Base-by-base conservation (phyloP, 305 asterid genomes). In the Fraxinus paxiana region DNA sequence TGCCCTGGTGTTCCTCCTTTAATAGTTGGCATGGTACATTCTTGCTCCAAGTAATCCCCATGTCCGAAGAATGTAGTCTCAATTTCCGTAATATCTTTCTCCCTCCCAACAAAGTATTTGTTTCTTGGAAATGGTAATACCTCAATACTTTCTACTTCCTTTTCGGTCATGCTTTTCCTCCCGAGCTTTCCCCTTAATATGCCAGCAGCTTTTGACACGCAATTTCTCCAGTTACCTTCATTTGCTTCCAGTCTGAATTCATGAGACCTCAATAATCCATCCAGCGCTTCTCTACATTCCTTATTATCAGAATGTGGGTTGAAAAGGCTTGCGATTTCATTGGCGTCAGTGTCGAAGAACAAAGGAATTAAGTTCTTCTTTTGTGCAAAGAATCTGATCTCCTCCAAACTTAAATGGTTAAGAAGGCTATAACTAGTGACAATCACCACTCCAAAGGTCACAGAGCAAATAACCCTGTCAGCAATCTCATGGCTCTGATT, bases 341-440 rank as follows among this genome's bases (percentile, higher is more conserved):
- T 65, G 2, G 82, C 30, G 24, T 88, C 88, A 0, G 83, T 79
- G 79, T 85, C 88, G 17, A 88, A 88, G 82, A 88, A 82, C 79
- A 88, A 73, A 26, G 88, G 91, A 59, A 95, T 90, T 84, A 95
- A 81, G 85, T 94, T 94, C 90, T 93, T 95, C 85, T 95, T 95
- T 79, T 95, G 98, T 0, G 93, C 90, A 56, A 95, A 95, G 90
- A 93, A 93, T 78, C 97, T 85, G 33, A 95, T 86, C 86, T 95
- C 98, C 85, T 93, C 98, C 88, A 92, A 54, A 81, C 88, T 93
- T 4, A 84, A 48, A 83, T 88, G 87, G 67, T 87, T 87, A 48
- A 76, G 84, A 41, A 87, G 82, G 77, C 91, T 85, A 70, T 79
- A 43, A 51, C 79, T 70, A 18, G 90, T 88, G 76, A 88, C 80